phyloP scores from a whole-genome alignment of 495 filamentous ascomycete genomes.

The Durotheca rogersii region DNA sequence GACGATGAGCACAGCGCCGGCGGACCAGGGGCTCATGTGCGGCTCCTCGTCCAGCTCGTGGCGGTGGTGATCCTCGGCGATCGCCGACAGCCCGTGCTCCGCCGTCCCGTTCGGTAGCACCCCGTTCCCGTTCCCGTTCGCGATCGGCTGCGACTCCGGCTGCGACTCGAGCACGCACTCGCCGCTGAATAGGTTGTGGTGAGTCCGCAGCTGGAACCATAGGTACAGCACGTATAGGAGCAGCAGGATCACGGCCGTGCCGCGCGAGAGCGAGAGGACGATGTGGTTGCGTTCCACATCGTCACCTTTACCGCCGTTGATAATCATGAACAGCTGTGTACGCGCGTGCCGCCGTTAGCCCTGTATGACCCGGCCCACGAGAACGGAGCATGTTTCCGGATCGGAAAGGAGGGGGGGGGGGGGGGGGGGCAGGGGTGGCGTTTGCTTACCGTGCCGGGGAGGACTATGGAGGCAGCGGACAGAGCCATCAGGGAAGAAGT shows the following conservation, averaged over 20 bases:
- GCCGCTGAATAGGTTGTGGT: slow-evolving; percentile 77
- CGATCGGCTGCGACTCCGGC: neutral
- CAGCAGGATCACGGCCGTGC: slow-evolving; percentile 86
- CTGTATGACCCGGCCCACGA: no score
- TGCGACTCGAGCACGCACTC: slow-evolving; percentile 40
- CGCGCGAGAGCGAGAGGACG: slow-evolving; percentile 82
- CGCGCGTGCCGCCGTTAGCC: slow-evolving; percentile 3
- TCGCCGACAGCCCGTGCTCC: slow-evolving; percentile 10
- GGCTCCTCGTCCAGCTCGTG: slow-evolving; percentile 55
- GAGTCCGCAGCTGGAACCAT: slow-evolving; percentile 83
- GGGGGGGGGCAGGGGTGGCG: no score
- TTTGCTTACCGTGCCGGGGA: slow-evolving; percentile 79
- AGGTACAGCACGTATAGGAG: slow-evolving; percentile 89
- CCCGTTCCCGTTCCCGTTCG: no score
- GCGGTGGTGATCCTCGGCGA: slow-evolving; percentile 41
- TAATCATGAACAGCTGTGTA: slow-evolving; percentile 51
- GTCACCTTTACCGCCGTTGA: slow-evolving; percentile 33
- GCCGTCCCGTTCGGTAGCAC: no score
- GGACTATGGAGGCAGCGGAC: slow-evolving; percentile 85
- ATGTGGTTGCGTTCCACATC: slow-evolving; percentile 54
- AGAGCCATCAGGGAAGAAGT: slow-evolving; percentile 97
- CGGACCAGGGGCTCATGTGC: slow-evolving; percentile 68
- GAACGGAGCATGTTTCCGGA: no score
- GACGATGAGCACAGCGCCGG: slow-evolving; percentile 67
- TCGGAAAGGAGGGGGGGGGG: no score